phyloP scores from a whole-genome alignment of 1,284 basidiomycete species.

The Trametes pubescens region DNA sequence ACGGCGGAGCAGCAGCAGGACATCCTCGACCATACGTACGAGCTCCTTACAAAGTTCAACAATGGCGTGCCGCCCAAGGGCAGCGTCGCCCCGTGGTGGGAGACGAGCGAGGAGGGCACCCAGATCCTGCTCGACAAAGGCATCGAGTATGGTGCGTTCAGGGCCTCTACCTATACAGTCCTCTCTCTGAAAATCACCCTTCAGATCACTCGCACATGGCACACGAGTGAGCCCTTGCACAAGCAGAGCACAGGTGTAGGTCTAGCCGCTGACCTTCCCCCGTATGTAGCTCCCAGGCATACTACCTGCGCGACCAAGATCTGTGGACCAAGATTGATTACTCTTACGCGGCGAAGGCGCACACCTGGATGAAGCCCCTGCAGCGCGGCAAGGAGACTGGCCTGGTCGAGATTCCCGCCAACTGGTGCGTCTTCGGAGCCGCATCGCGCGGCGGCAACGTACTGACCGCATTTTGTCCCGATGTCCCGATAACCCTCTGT shows the following conservation, averaged over 20 bases:
- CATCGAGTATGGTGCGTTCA: slow-evolving; percentile 71
- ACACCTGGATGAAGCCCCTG: slow-evolving; percentile 82
- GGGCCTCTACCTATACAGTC: background rate
- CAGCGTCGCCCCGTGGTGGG: slow-evolving; percentile 83
- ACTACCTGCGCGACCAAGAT: slow-evolving; percentile 75
- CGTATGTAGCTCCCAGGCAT: slow-evolving; percentile 67
- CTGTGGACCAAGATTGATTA: slow-evolving; percentile 82
- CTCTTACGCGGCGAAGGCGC: slow-evolving; percentile 62
- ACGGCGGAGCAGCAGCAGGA: slow-evolving; percentile 74
- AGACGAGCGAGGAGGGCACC: slow-evolving; percentile 74
- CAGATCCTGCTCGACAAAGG: slow-evolving; percentile 78
- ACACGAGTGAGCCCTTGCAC: slow-evolving; percentile 54
- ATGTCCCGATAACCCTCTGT: background rate
- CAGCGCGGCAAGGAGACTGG: slow-evolving; percentile 71
- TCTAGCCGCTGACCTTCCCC: background rate
- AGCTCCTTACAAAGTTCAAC: slow-evolving; percentile 74
- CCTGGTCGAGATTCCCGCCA: slow-evolving; percentile 76
- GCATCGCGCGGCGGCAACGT: background rate
- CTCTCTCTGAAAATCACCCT: background rate
- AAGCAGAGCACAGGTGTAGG: no score
- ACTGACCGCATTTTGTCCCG: background rate
- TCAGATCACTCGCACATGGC: slow-evolving; percentile 74
- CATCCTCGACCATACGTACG: slow-evolving; percentile 73
- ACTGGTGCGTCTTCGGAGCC: slow-evolving; percentile 52
- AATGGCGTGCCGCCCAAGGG: slow-evolving; percentile 72